phyloP scores from a whole-genome alignment of 1,284 basidiomycete genomes.

The Flammula alnicola region DNA sequence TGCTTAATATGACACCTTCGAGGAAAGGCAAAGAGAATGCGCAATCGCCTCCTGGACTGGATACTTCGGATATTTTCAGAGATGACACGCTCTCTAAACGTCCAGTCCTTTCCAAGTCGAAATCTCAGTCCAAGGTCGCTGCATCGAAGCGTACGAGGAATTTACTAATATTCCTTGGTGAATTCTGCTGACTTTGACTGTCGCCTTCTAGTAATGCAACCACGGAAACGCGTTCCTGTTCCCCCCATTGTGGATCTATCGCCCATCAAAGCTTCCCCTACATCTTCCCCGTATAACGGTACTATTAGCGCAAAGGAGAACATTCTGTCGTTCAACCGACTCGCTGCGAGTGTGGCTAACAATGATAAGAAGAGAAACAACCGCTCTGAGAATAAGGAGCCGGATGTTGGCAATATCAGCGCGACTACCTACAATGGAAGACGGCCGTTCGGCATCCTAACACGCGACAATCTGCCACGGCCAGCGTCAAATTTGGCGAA shows the following conservation, averaged over 20 bases:
- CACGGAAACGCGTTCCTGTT: constrained; percentile 42
- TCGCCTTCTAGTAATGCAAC: constrained; percentile 27
- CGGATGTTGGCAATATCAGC: constrained; percentile 20
- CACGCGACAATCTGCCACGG: constrained; percentile 24
- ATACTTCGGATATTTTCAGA: constrained; percentile 23
- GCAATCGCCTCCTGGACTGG: constrained; percentile 37
- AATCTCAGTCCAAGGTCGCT: constrained; percentile 47
- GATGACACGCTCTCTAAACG: constrained; percentile 17
- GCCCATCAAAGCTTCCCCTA: constrained; percentile 52
- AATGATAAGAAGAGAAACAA: constrained; percentile 21
- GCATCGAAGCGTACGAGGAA: constrained; percentile 36
- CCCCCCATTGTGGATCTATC: constrained; percentile 44
- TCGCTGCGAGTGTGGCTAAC: constrained; percentile 23
- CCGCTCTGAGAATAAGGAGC: constrained; percentile 12
- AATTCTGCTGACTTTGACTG: not conserved
- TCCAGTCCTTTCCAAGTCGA: constrained; percentile 38
- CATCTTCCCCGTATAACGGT: constrained; percentile 36
- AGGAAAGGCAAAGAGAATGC: constrained; percentile 26
- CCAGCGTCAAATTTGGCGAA: constrained; percentile 20
- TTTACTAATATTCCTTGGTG: not conserved
- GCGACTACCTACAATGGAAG: constrained; percentile 22
- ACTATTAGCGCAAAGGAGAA: constrained; percentile 40
- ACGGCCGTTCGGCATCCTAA: constrained; percentile 34
- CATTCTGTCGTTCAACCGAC: constrained; percentile 28
- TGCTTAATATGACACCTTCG: constrained; percentile 45